Evolutionary conservation across 495 filamentous ascomycete genomes (phyloP).

Genomic region (Diplogelasinospora grovesii): DNA sequence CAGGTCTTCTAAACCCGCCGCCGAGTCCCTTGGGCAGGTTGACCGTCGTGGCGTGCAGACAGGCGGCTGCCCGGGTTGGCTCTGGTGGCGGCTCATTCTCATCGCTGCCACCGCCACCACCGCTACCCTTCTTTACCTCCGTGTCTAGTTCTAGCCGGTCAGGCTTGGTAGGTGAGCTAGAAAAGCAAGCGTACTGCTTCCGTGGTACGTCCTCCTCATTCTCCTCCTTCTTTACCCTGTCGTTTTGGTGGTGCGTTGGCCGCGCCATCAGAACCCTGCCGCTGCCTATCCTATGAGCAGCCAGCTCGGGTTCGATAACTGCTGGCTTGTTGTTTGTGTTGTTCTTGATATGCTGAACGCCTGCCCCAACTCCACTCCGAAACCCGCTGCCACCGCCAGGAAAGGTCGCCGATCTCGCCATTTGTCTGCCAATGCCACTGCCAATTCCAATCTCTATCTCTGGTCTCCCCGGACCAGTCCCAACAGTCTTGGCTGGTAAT

Average conservation of each 20-base stretch:
- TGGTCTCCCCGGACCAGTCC: no score
- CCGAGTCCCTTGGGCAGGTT: conserved; percentile 23
- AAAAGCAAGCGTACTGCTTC: conserved; percentile 42
- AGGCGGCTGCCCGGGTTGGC: conserved; percentile 29
- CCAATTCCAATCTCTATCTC: no score
- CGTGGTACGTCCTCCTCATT: background rate
- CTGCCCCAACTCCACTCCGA: background rate
- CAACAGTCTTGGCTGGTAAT: background rate
- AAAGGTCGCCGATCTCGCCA: no score
- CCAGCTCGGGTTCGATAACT: conserved; percentile 30
- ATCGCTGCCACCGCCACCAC: conserved; percentile 13
- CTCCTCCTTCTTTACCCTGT: no score
- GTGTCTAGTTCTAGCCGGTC: no score
- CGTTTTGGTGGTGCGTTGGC: background rate
- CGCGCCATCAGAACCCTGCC: conserved; percentile 19
- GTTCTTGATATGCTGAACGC: background rate
- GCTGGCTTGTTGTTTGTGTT: conserved; percentile 10
- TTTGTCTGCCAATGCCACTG: no score
- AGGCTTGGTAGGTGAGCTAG: conserved; percentile 38
- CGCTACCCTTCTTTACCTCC: background rate
- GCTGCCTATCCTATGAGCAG: conserved; percentile 30
- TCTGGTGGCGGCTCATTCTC: conserved; percentile 22
- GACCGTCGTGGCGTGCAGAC: conserved; percentile 36
- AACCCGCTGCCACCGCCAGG: no score
- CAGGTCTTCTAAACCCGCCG: conserved; percentile 26